Conservation (phyloP, 1,284 basidiomycete genomes). For the Malassezia dermatis region DNA sequence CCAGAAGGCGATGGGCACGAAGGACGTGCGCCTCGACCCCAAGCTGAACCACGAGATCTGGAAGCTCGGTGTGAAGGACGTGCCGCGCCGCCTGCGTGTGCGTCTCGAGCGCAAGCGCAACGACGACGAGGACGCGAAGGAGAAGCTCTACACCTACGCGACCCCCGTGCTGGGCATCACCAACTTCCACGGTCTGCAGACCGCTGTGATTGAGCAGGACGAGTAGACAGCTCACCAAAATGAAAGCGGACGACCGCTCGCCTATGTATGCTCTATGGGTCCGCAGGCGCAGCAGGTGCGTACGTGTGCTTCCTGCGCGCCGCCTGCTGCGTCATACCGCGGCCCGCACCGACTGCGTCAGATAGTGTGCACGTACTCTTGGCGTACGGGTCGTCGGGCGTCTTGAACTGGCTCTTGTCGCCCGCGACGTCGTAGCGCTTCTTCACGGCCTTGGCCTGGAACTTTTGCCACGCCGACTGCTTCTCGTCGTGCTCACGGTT, state of each 20-base stretch:
- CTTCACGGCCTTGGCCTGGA: slow-evolving; percentile 59
- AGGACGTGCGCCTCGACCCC: slow-evolving; percentile 48
- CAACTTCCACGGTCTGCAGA: slow-evolving; percentile 46
- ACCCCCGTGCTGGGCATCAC: slow-evolving; percentile 45
- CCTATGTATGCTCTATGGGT: background rate
- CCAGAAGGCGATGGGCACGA: slow-evolving; percentile 47
- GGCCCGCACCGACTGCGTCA: slow-evolving; percentile 4
- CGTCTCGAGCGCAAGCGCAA: slow-evolving; percentile 48
- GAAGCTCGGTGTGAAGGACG: slow-evolving; percentile 47
- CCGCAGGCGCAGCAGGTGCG: background rate
- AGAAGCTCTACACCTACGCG: slow-evolving; percentile 48
- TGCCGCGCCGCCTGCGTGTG: slow-evolving; percentile 43
- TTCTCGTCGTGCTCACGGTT: slow-evolving; percentile 78
- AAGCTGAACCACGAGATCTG: slow-evolving; percentile 48
- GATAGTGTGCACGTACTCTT: slow-evolving; percentile 55
- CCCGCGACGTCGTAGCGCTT: slow-evolving; percentile 60
- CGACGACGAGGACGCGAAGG: slow-evolving; percentile 48
- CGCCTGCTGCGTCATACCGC: slow-evolving; percentile 11
- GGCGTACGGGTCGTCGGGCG: slow-evolving; percentile 82
- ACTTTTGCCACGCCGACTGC: slow-evolving; percentile 91
- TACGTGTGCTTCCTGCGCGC: slow-evolving; percentile 2
- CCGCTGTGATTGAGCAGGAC: slow-evolving; percentile 45
- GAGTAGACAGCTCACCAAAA: slow-evolving; percentile 16
- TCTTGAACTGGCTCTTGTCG: slow-evolving; percentile 74
- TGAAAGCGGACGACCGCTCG: slow-evolving; percentile 3